These are phyloP conservation scores for Chaetomidium leptoderma DNA, from an alignment of 495 filamentous ascomycete species.

Conservation along the genomic window DNA sequence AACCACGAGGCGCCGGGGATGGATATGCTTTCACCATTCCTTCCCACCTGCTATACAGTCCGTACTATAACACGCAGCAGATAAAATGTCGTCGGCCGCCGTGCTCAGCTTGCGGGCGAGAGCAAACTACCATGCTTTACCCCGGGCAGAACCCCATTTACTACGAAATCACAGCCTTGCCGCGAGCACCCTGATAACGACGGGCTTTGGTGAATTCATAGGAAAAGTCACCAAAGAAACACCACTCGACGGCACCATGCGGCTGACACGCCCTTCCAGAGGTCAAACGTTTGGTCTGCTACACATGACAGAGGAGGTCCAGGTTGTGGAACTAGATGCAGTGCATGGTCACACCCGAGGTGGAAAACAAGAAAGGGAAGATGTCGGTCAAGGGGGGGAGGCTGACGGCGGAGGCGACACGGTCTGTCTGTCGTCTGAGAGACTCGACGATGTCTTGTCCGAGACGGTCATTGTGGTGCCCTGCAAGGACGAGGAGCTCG, in stretches of 20 bases:
- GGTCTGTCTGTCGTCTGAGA: background rate
- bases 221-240: background rate
- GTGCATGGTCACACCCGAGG: background rate
- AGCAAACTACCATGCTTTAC: background rate
- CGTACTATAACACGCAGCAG: background rate
- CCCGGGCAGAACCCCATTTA: background rate
- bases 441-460: background rate
- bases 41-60: background rate
- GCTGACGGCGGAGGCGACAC: background rate
- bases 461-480: conserved; percentile 30
- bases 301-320: conserved; percentile 1
- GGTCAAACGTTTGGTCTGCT: background rate
- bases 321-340: background rate
- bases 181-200: background rate
- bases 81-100: background rate
- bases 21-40: background rate
- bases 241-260: background rate
- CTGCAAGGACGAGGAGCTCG: conserved; percentile 27
- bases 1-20: background rate
- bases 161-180: background rate
- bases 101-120: background rate
- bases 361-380: background rate
- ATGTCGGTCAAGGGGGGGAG: background rate
- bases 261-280: background rate
- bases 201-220: no score